These are phyloP conservation scores for Botryotinia globosa DNA, from an alignment of 2,329 filamentous ascomycete genomes.

Conservation along the genomic window DNA sequence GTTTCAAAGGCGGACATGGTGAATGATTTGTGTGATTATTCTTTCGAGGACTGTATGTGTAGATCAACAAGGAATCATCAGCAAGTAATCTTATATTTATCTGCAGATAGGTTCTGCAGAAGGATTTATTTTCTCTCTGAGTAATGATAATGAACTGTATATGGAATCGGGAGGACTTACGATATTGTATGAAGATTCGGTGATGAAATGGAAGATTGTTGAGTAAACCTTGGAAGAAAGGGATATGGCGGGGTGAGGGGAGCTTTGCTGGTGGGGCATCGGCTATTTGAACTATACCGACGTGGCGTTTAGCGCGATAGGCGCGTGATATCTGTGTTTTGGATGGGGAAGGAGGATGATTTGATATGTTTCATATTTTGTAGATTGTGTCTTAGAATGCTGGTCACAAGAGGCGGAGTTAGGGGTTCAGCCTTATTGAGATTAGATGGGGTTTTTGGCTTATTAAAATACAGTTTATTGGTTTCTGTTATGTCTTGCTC, in stretches of 20 bases:
- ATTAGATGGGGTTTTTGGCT: not conserved
- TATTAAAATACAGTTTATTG: not conserved
- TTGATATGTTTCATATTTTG: not conserved
- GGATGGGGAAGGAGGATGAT: not conserved
- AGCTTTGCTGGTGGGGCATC: conserved; percentile 1
- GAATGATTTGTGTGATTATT: not conserved
- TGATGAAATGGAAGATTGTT: not conserved
- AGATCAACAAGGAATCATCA: not conserved
- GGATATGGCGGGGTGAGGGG: conserved; percentile 13
- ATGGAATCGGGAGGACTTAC: not conserved
- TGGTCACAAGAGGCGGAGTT: not conserved
- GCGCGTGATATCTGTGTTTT: not conserved
- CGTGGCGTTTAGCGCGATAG: conserved; percentile 1
- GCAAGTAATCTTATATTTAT: not conserved
- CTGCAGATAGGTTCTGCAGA: no score
- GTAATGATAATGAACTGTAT: not conserved
- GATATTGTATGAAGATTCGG: not conserved
- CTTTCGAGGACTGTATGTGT: not conserved
- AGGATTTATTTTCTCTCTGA: not conserved
- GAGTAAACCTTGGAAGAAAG: conserved; percentile 5
- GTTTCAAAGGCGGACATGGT: conserved; percentile 46
- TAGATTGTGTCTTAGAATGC: not conserved
- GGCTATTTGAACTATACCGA: not conserved
- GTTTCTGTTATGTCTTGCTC: not conserved
- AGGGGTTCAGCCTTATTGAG: conserved; percentile 1